Conservation (phyloP, 371 early-diverging fungal species). For the Syncephalastrum racemosum region DNA sequence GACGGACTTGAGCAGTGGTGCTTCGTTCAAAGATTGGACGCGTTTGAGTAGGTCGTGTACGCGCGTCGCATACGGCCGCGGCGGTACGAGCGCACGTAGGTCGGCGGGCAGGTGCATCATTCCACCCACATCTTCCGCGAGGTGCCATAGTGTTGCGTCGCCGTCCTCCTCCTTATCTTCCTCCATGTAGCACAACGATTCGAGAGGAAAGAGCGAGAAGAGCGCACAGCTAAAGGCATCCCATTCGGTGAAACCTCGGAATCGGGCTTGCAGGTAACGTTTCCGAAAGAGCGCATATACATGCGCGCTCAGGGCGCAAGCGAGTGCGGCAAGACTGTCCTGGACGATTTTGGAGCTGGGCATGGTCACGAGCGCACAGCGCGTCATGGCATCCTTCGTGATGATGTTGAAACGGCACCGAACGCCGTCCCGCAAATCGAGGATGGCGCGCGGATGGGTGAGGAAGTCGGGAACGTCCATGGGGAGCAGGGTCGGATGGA, state of each 20-base stretch:
- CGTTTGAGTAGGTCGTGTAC: too few species aligned
- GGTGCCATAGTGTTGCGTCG: not conserved
- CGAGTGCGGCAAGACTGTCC: slow-evolving; percentile 4
- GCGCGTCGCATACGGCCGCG: too few species aligned
- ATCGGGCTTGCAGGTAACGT: slow-evolving; percentile 1
- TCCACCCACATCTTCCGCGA: not conserved
- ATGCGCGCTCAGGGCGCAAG: not conserved
- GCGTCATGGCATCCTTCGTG: not conserved
- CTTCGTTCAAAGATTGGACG: too few species aligned
- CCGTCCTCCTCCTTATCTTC: slow-evolving; percentile 18
- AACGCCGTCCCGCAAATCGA: slow-evolving; percentile 6
- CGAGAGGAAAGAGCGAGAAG: slow-evolving; percentile 47
- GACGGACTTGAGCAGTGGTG: not conserved
- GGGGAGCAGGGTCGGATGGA: slow-evolving; percentile 2
- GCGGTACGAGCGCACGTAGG: not conserved
- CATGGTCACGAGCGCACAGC: too few species aligned
- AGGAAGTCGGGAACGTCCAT: not conserved
- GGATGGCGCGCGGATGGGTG: not conserved
- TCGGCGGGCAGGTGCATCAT: not conserved
- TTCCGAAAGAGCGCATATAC: slow-evolving; percentile 6
- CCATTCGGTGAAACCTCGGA: slow-evolving; percentile 46
- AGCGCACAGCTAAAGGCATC: slow-evolving; percentile 49
- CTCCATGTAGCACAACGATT: slow-evolving; percentile 8
- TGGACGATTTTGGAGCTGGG: slow-evolving; percentile 5
- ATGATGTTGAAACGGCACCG: slow-evolving; percentile 7